A percentile compares a stretch with the other conserved stretches of the same genome.
Evolutionary conservation across 345 rosid genomes (phyloP).

Genomic region (Populus euphratica): DNA sequence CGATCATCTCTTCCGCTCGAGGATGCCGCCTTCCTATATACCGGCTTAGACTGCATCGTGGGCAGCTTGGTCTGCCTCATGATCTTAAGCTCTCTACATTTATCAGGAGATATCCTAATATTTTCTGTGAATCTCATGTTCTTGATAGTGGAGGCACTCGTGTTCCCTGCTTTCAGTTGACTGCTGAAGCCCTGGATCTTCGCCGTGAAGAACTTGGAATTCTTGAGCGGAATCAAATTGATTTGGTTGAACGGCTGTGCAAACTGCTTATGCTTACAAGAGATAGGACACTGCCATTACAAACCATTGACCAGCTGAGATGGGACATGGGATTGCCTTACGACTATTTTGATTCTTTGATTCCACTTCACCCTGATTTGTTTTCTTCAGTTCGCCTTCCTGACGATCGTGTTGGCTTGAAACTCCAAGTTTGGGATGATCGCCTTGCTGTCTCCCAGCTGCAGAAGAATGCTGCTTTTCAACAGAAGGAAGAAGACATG

Average conservation of each 20-base stretch:
- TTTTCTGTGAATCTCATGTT: slow-evolving; percentile 47
- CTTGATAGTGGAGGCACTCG: slow-evolving; percentile 74
- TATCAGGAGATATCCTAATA: slow-evolving; percentile 59
- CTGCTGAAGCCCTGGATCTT: slow-evolving; percentile 46
- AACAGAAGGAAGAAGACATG: slow-evolving; percentile 27
- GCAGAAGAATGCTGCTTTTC: slow-evolving; percentile 34
- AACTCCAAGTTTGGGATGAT: slow-evolving; percentile 52
- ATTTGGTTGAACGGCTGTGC: slow-evolving; percentile 48
- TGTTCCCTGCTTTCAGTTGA: slow-evolving; percentile 67
- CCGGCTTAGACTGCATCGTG: slow-evolving; percentile 43
- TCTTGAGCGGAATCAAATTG: slow-evolving; percentile 26
- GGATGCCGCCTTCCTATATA: slow-evolving; percentile 44
- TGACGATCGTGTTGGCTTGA: slow-evolving; percentile 56
- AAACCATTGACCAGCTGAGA: slow-evolving; percentile 69
- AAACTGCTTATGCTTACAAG: slow-evolving; percentile 74
- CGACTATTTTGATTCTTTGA: slow-evolving; percentile 42
- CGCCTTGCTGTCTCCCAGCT: slow-evolving; percentile 55
- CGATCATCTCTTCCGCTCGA: slow-evolving; percentile 46
- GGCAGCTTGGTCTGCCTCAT: slow-evolving; percentile 61
- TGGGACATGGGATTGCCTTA: slow-evolving; percentile 87
- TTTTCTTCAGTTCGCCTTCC: slow-evolving; percentile 51
- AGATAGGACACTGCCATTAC: slow-evolving; percentile 57
- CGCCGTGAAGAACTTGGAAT: slow-evolving; percentile 35
- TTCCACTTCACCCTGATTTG: slow-evolving; percentile 38
- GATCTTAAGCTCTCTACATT: slow-evolving; percentile 66